Conservation (phyloP, 345 rosid species). For the Camelina laxa region DNA sequence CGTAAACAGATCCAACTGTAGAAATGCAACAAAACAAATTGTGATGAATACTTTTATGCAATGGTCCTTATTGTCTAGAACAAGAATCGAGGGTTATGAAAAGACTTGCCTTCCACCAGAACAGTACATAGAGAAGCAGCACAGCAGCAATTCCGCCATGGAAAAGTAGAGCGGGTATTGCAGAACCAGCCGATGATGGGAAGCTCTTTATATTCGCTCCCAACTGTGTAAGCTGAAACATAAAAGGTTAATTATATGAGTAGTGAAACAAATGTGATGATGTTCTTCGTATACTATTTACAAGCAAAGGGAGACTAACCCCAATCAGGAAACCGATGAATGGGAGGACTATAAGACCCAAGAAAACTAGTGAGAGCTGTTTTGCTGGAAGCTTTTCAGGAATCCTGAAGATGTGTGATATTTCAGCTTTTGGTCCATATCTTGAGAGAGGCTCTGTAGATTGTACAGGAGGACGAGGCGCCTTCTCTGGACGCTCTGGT, state of each 20-base stretch:
- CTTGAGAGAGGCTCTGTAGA: conserved; percentile 66
- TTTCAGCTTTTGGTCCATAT: conserved; percentile 91
- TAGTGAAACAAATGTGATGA: neutral
- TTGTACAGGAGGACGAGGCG: conserved; percentile 70
- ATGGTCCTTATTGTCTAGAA: neutral
- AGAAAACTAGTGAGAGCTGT: conserved; percentile 81
- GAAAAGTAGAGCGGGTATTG: conserved; percentile 74
- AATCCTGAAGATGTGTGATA: conserved; percentile 77
- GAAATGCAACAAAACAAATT: conserved; percentile 1
- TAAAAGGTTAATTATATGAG: neutral
- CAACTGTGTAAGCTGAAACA: conserved; percentile 61
- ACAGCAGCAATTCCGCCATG: conserved; percentile 88
- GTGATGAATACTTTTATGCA: conserved; percentile 6
- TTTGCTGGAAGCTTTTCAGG: conserved; percentile 90
- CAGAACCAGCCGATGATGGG: conserved; percentile 70
- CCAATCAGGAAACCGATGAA: conserved; percentile 79
- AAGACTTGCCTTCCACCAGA: conserved; percentile 87
- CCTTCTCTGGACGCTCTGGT: conserved; percentile 95
- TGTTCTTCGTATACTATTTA: neutral
- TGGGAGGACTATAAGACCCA: conserved; percentile 79
- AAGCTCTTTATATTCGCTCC: conserved; percentile 93
- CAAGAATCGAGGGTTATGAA: neutral
- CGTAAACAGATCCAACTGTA: conserved; percentile 91
- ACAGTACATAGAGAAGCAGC: conserved; percentile 77
- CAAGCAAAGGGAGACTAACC: conserved; percentile 58